These are phyloP conservation scores for Geosiphon pyriformis DNA, from an alignment of 192 early-diverging fungal species.

Conservation along the genomic window DNA sequence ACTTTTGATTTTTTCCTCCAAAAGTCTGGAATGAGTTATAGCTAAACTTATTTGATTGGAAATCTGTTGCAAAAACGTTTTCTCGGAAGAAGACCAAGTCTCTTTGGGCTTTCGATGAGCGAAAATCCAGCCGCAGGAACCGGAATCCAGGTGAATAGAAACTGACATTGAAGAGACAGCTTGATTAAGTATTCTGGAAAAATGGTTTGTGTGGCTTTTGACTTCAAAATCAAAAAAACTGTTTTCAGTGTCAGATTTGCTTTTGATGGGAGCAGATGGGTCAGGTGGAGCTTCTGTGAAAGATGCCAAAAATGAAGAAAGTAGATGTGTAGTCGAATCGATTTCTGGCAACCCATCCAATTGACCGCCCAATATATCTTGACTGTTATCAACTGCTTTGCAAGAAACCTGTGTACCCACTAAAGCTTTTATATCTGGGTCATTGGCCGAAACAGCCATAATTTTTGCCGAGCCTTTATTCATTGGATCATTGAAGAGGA, in stretches of 20 bases:
- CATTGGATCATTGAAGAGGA: neutral
- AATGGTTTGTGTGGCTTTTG: neutral
- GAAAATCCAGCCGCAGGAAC: slow-evolving; percentile 10
- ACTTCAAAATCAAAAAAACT: neutral
- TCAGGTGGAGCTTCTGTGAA: neutral
- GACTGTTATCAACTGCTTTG: no score
- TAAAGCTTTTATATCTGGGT: neutral
- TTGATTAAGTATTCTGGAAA: neutral
- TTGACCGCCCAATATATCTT: no score
- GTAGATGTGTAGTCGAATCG: no score
- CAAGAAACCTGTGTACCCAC: no score
- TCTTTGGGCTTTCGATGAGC: slow-evolving; percentile 1
- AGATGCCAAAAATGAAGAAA: neutral
- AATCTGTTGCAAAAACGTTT: slow-evolving; percentile 34
- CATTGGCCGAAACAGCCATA: neutral
- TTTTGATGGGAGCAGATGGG: no score
- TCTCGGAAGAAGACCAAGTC: slow-evolving; percentile 34
- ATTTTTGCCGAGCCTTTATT: neutral
- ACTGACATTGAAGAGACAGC: neutral
- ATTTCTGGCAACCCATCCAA: no score
- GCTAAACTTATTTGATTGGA: slow-evolving; percentile 38
- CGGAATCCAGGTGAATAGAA: neutral
- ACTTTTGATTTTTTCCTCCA: slow-evolving; percentile 36
- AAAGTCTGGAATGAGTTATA: slow-evolving; percentile 32
- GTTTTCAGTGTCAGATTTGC: neutral